These are phyloP conservation scores for Ascochyta koolunga DNA, from an alignment of 2,329 filamentous ascomycete genomes.

Conservation along the genomic window DNA sequence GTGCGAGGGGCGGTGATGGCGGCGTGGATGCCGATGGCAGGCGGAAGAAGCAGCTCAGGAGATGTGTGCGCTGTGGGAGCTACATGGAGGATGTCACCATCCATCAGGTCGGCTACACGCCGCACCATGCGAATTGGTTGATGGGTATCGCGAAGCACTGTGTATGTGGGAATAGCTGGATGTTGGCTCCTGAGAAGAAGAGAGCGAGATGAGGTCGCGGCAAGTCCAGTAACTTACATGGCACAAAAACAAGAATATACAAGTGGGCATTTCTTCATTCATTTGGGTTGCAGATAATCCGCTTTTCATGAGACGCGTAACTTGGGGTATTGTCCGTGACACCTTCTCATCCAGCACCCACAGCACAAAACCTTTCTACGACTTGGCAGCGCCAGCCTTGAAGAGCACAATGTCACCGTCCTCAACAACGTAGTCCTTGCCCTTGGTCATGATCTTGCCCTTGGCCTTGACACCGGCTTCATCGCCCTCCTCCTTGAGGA, in stretches of 20 bases:
- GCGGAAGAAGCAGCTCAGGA: slow-evolving; percentile 34
- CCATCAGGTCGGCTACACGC: slow-evolving; percentile 38
- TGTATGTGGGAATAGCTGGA: slow-evolving; percentile 48
- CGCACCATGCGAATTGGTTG: slow-evolving; percentile 42
- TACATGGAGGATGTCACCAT: slow-evolving; percentile 54
- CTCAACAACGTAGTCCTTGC: slow-evolving; percentile 92
- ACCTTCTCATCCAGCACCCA: too few species aligned
- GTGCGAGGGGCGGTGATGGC: slow-evolving; percentile 7
- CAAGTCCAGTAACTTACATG: neutral
- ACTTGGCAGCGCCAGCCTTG: slow-evolving; percentile 86
- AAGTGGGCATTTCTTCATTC: slow-evolving; percentile 25
- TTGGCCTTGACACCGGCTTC: slow-evolving; percentile 89
- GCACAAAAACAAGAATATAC: neutral
- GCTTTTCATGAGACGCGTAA: slow-evolving; percentile 27
- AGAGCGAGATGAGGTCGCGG: slow-evolving; percentile 7
- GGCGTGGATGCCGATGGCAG: slow-evolving; percentile 1
- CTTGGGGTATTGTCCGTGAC: slow-evolving; percentile 19
- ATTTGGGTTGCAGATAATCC: slow-evolving; percentile 24
- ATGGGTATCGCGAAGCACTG: slow-evolving; percentile 49
- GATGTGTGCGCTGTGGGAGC: slow-evolving; percentile 54
- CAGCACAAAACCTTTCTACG: slow-evolving; percentile 50
- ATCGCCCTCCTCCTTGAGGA: slow-evolving; percentile 84
- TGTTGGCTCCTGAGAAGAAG: slow-evolving; percentile 38
- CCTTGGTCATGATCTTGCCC: slow-evolving; percentile 98
- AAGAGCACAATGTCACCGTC: slow-evolving; percentile 85